Evolutionary conservation across 2,329 filamentous ascomycete genomes (phyloP), one percentile per base, ranked within the genome.

Genomic region (Phialophora expanda): DNA sequence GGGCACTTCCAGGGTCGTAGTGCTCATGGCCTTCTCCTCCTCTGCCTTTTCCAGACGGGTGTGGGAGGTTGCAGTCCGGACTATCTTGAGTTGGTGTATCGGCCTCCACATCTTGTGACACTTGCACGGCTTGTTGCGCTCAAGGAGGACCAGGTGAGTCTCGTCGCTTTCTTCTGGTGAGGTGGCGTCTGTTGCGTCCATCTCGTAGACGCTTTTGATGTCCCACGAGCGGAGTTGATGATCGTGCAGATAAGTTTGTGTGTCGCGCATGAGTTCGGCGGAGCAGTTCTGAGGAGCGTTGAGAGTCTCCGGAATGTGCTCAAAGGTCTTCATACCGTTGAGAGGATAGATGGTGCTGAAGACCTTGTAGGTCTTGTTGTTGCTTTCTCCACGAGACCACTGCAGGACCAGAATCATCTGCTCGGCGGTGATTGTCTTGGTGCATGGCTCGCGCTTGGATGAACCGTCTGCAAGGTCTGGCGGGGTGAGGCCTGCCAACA

Each of bases 101-200:
- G 48, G 48, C 48, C 24, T 51, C 48, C 48, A 51, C 48, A 51
- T 12, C 24, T 51, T 51, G 9, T 51, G 48, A 22, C 48, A 51
- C 1, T 26, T 28, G 48, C 48, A 51, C 0, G 48, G 48, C 48
- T 51, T 51, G 20, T 26, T 51, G 20, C 48, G 48, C 48, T 51
- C 48, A 28, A 51, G 20, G 1, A 51, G 48, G 22, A 51, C 24
- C 8, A 51, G 24, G 14, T 51, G 48, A 24, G 48, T 26, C 20
- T 51, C 48, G 20, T 24, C 20, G 48, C 14, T 51, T 12, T 51
- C 48, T 22, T 51, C 20, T 14, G 48, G n/a, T 7, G 48, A 51
- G 3, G 14, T 51, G 12, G 4, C 48, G 48, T 22, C 48, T 4
- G 48, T 51, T n/a, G 38, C 38, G 5, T 51, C 48, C 20, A 51